A percentile compares a stretch with the other conserved stretches of the same genome.
phyloP scores from a whole-genome alignment of 2,329 filamentous ascomycete species.

The Venturiaceae sp. region DNA sequence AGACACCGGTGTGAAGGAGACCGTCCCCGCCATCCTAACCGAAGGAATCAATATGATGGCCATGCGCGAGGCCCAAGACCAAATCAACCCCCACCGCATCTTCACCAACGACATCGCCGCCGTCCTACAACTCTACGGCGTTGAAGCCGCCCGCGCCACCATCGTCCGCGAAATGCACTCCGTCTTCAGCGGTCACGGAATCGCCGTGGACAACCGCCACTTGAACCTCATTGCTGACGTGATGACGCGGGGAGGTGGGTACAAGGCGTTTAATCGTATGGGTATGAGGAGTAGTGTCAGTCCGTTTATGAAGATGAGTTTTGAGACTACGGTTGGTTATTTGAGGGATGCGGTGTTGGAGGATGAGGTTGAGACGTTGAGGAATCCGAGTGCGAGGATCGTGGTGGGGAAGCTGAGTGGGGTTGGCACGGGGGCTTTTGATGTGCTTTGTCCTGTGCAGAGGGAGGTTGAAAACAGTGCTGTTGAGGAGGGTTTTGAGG shows the following conservation, averaged over 20 bases:
- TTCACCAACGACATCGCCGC: slow-evolving; percentile 89
- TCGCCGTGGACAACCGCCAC: slow-evolving; percentile 84
- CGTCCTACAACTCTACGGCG: slow-evolving; percentile 77
- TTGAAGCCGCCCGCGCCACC: slow-evolving; percentile 80
- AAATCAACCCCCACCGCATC: slow-evolving; percentile 77
- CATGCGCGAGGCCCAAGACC: slow-evolving; percentile 80
- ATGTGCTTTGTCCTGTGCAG: slow-evolving; percentile 56
- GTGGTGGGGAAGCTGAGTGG: slow-evolving; percentile 76
- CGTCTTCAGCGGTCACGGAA: slow-evolving; percentile 87
- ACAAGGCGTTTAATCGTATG: slow-evolving; percentile 86
- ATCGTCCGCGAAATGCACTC: slow-evolving; percentile 79
- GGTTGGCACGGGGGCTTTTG: slow-evolving; percentile 85
- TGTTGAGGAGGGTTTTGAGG: neutral
- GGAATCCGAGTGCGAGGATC: slow-evolving; percentile 76
- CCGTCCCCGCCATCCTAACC: slow-evolving; percentile 51
- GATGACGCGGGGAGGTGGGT: slow-evolving; percentile 91
- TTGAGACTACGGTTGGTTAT: slow-evolving; percentile 93
- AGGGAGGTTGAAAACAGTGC: neutral
- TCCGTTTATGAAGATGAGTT: slow-evolving; percentile 98
- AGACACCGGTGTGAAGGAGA: slow-evolving; percentile 35
- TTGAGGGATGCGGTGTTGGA: slow-evolving; percentile 86
- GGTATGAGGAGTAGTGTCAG: slow-evolving; percentile 77
- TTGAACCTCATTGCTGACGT: slow-evolving; percentile 92
- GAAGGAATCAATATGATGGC: slow-evolving; percentile 80
- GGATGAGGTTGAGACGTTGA: slow-evolving; percentile 81